Evolutionary conservation across 139 green algal species (phyloP), one percentile per base, ranked within the genome.

Genomic region (Chlamydomonas incerta): DNA sequence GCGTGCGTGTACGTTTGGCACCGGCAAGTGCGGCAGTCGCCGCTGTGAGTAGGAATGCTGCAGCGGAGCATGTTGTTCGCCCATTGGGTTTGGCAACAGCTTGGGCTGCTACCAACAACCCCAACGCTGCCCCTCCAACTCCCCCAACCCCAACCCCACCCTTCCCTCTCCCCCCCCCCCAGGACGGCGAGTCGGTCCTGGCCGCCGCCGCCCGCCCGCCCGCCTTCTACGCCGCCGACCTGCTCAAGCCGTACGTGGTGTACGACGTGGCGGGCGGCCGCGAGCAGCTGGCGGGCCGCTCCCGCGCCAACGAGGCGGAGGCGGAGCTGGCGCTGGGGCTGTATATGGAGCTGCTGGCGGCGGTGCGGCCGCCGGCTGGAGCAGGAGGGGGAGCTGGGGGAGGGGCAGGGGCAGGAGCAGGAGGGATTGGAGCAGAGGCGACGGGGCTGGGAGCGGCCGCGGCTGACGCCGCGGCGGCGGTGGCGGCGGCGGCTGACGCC

Each of bases 221-320:
- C 8, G 13, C 46, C 3, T 85, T 47, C 67, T 85, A 85, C 75
- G 47, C 74, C 31, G 24, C 81, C 37, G 80, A 86, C 60, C 77
- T 98, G 57, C 87, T 98, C 26, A 94, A 96, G 90, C 94, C 96
- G 9, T 98, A 98, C 83, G 87, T 95, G 2, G 91, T 98, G 66
- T 99, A 97, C 74, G 94, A 98, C 82, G 95, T 98, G 2, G 66
- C 80, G 29, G 55, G 63, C n/a, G 95, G 96, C 3, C 83, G 74
- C 2, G 88, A 94, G 76, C 34, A 21, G 62, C 55, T 72, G 8
- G 52, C 65, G 46, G 70, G 76, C 9, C 60, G 66, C 14, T 83
- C 63, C 41, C 73, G 70, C 18, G 57, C 52, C 79, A 91, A 91
- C 66, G 66, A 81, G 69, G 88, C 84, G 10, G 96, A 98, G 87